Conservation (phyloP, 495 filamentous ascomycete genomes). For the Lophiotrema nucula region DNA sequence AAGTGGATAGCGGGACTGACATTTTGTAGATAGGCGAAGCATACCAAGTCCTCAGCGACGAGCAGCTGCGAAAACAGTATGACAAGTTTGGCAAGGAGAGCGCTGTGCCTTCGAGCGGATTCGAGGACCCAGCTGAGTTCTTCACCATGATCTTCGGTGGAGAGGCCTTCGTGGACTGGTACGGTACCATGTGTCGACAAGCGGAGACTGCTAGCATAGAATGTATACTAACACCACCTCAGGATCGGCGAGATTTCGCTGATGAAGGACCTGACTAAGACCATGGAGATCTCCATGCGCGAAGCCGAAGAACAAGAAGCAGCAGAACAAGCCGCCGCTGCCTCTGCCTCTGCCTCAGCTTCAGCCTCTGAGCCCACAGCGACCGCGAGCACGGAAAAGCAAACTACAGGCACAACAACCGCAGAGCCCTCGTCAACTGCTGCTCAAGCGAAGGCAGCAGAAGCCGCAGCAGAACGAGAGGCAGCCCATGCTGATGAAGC, state of each 20-base stretch:
- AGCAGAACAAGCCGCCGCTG: constrained; percentile 16
- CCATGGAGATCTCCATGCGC: constrained; percentile 46
- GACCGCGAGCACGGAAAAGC: background rate
- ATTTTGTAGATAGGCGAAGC: constrained; percentile 80
- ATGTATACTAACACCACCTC: constrained; percentile 9
- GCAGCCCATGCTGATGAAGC: background rate
- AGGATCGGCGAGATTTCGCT: constrained; percentile 48
- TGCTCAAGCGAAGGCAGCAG: constrained; percentile 20
- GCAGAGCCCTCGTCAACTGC: constrained; percentile 5
- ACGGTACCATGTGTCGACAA: background rate
- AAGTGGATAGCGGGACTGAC: constrained; percentile 8
- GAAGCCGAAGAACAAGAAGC: constrained; percentile 43
- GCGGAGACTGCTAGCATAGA: background rate
- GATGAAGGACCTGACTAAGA: constrained; percentile 49
- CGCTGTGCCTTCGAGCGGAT: constrained; percentile 81
- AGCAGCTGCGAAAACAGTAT: constrained; percentile 83
- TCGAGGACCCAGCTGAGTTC: constrained; percentile 96
- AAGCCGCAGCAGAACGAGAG: constrained; percentile 13
- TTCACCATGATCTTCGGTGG: constrained; percentile 98
- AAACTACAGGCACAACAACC: background rate
- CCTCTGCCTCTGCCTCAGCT: constrained; percentile 23
- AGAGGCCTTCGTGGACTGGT: constrained; percentile 78
- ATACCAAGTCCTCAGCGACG: constrained; percentile 92
- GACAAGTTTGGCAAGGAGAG: constrained; percentile 96
- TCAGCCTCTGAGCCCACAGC: constrained; percentile 5